phyloP scores from a whole-genome alignment of 495 filamentous ascomycete genomes.

The Hyaloscypha variabilis region DNA sequence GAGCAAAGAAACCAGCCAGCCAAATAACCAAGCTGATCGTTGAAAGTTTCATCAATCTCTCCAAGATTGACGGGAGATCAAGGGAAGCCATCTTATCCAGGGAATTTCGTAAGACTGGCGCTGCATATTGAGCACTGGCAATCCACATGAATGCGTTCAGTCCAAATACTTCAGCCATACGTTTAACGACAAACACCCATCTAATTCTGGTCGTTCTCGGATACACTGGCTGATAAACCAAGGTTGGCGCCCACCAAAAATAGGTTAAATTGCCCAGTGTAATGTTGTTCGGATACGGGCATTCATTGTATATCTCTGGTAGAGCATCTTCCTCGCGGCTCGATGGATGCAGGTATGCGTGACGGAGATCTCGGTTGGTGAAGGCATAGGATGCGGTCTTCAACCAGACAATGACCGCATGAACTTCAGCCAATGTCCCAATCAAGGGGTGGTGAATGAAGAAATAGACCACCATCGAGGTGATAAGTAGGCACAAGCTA shows the following conservation, averaged over 20 bases:
- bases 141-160: constrained; percentile 92
- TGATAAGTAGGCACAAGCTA: constrained; percentile 74
- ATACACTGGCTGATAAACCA: constrained; percentile 97
- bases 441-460: constrained; percentile 91
- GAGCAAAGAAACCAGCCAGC: constrained; percentile 94
- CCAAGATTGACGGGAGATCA: constrained; percentile 78
- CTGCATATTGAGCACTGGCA: constrained; percentile 87
- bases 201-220: constrained; percentile 77
- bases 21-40: constrained; percentile 94
- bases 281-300: constrained; percentile 89
- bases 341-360: constrained; percentile 77
- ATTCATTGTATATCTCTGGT: constrained; percentile 78
- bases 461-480: constrained; percentile 85
- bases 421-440: constrained; percentile 85
- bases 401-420: constrained; percentile 93
- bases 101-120: constrained; percentile 85
- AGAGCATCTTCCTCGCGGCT: constrained; percentile 58
- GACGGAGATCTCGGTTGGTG: constrained; percentile 92
- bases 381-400: constrained; percentile 96
- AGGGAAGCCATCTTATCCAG: constrained; percentile 82
- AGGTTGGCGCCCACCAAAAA: constrained; percentile 96
- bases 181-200: constrained; percentile 84
- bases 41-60: constrained; percentile 90
- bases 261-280: constrained; percentile 84
- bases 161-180: constrained; percentile 72